Conservation (phyloP, 208 protist genomes). For the Endotrypanum monterogeii region DNA sequence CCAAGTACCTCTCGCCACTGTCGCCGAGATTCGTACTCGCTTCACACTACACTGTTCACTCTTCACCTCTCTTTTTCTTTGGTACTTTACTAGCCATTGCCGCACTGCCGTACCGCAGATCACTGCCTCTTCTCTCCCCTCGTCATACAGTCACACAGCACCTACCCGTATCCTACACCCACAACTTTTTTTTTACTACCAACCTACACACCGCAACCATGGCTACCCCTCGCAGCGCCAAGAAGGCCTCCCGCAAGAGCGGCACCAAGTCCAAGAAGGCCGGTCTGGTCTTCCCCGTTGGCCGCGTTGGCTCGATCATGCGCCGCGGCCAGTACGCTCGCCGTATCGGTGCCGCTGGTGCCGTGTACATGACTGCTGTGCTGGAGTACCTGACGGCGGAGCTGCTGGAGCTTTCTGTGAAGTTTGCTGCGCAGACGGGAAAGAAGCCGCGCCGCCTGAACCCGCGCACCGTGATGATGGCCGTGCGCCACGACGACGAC, state of each 20-base stretch:
- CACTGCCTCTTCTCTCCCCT: background rate
- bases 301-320: conserved; percentile 96
- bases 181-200: background rate
- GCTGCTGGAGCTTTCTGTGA: conserved; percentile 85
- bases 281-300: conserved; percentile 99
- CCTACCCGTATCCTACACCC: background rate
- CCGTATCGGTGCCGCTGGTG: conserved; percentile 97
- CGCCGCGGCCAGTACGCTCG: conserved; percentile 96
- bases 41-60: background rate
- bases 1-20: background rate
- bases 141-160: background rate
- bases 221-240: conserved; percentile 67
- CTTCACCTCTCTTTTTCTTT: background rate
- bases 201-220: conserved; percentile 24
- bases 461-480: conserved; percentile 78
- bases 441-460: conserved; percentile 77
- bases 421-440: conserved; percentile 65
- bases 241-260: conserved; percentile 81
- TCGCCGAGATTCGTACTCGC: background rate
- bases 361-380: conserved; percentile 99
- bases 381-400: conserved; percentile 97
- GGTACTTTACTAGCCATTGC: background rate
- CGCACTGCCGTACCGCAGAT: background rate
- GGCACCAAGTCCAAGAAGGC: conserved; percentile 93
- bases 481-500: conserved; percentile 87